A percentile compares a stretch with the other conserved stretches of the same genome.
Conservation (phyloP, 2,329 filamentous ascomycete species). For the Hirsutella minnesotensis region DNA sequence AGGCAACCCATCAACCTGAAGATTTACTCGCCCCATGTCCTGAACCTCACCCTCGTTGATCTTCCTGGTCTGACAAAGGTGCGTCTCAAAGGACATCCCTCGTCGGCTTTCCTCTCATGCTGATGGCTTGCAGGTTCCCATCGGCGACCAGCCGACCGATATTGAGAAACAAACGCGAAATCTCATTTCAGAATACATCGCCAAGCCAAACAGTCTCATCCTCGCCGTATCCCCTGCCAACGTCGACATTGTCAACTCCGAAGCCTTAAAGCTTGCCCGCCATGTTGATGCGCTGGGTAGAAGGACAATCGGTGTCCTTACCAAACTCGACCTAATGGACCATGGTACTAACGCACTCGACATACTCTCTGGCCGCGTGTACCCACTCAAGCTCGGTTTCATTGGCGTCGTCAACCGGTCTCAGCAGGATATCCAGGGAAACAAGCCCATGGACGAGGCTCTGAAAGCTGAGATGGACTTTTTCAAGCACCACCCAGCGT, state of each 20-base stretch:
- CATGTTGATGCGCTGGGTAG: constrained; percentile 93
- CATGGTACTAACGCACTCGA: constrained; percentile 96
- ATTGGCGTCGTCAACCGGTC: constrained; percentile 97
- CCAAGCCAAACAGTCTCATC: constrained; percentile 97
- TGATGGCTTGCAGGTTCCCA: constrained; percentile 56
- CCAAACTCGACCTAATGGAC: constrained; percentile 97
- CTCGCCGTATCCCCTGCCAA: constrained; percentile 95
- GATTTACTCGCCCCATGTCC: constrained; percentile 92
- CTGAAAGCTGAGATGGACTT: constrained; percentile 85
- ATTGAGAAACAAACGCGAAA: constrained; percentile 98
- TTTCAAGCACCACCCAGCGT: constrained; percentile 93
- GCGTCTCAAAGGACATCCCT: constrained; percentile 9
- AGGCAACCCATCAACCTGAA: constrained; percentile 96
- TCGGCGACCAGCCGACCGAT: constrained; percentile 92
- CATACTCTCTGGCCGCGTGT: constrained; percentile 93
- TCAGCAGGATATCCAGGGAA: constrained; percentile 93
- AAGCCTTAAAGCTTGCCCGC: constrained; percentile 88
- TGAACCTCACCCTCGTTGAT: constrained; percentile 94
- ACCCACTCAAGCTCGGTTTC: constrained; percentile 92
- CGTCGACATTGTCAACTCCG: constrained; percentile 96
- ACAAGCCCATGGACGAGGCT: constrained; percentile 89
- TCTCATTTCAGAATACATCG: constrained; percentile 95
- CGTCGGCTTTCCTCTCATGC: constrained; percentile 8
- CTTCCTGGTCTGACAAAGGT: constrained; percentile 92
- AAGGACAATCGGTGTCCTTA: constrained; percentile 91